Evolutionary conservation across 768 basidiomycete genomes (phyloP), one percentile per base, ranked within the genome.

Genomic region (Tylopilus rubrobrunneus): DNA sequence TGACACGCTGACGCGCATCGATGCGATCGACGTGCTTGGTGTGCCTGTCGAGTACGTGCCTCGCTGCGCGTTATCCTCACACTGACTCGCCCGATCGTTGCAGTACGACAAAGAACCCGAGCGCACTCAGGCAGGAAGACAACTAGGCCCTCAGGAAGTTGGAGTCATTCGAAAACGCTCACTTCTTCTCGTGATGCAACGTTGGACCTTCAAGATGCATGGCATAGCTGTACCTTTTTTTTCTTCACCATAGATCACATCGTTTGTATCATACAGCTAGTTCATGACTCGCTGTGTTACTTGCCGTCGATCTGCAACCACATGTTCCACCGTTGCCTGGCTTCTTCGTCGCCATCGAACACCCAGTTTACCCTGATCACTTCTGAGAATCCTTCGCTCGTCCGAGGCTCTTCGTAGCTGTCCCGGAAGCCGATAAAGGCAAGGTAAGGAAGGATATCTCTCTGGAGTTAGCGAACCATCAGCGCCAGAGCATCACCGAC

Each of bases 291-390:
- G 45, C 17, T 42, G 1, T 25, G 25, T 74, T 58, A 87, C 68
- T 85, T 85, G 33, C 86, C 85, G 58, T 86, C 83, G 25, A 90
- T 78, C 63, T 91, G 87, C 62, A 92, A 75, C 90, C 92, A 94
- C 84, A 87, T 88, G 47, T 77, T 79, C 93, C 93, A 98, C 51
- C 77, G 71, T 52, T 63, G 76, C 52, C 73, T 76, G 60, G 92
- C 88, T 56, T 87, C 87, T 46, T 84, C 85, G 8, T 74, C 77
- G 1, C 93, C 93, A 45, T 86, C 77, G 53, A 92, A 94, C 19
- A 80, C 72, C 83, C 89, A 96, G 55, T 91, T 86, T 17, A 98
- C 81, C 42, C 76, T 79, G 62, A 79, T 83, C 43, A 97, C 78
- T 61, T 92, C 87, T 6, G 77, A 65, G 61, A 92, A 90, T 0